These are phyloP conservation scores for Ganoderma boninense DNA, from an alignment of 1,284 basidiomycete genomes.

Conservation along the genomic window DNA sequence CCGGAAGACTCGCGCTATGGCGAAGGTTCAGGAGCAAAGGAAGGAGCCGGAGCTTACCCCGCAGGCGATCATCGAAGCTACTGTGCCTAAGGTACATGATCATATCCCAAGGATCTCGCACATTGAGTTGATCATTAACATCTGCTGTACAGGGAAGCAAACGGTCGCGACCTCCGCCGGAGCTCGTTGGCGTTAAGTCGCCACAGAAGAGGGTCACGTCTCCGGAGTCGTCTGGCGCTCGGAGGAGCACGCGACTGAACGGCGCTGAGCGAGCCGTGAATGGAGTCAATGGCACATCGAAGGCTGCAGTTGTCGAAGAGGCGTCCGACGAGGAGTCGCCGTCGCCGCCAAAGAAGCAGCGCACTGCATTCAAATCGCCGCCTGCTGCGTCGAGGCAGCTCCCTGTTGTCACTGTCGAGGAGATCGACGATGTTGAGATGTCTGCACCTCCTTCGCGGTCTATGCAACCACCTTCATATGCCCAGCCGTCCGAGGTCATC, in stretches of 20 bases:
- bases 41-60: constrained; percentile 52
- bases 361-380: constrained; percentile 20
- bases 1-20: constrained; percentile 35
- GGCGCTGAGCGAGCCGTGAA: constrained; percentile 34
- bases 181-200: constrained; percentile 38
- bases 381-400: constrained; percentile 9
- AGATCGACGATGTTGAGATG: constrained; percentile 44
- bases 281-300: constrained; percentile 23
- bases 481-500: constrained; percentile 48
- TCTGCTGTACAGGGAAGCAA: constrained; percentile 65
- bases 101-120: constrained; percentile 9
- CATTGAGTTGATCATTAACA: constrained; percentile 4
- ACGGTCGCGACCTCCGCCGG: constrained; percentile 69
- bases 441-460: constrained; percentile 9
- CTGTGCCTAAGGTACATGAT: constrained; percentile 66
- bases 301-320: constrained; percentile 35
- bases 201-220: constrained; percentile 29
- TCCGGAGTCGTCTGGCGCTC: constrained; percentile 25
- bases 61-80: constrained; percentile 76
- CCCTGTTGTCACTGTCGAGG: constrained; percentile 40
- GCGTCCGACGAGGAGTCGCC: constrained; percentile 43
- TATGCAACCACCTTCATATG: constrained; percentile 20
- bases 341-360: constrained; percentile 51
- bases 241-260: constrained; percentile 37
- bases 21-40: constrained; percentile 41